These are phyloP conservation scores for Phytophthora macrochlamydospora DNA, from an alignment of 352 stramenopile species.

Conservation along the genomic window DNA sequence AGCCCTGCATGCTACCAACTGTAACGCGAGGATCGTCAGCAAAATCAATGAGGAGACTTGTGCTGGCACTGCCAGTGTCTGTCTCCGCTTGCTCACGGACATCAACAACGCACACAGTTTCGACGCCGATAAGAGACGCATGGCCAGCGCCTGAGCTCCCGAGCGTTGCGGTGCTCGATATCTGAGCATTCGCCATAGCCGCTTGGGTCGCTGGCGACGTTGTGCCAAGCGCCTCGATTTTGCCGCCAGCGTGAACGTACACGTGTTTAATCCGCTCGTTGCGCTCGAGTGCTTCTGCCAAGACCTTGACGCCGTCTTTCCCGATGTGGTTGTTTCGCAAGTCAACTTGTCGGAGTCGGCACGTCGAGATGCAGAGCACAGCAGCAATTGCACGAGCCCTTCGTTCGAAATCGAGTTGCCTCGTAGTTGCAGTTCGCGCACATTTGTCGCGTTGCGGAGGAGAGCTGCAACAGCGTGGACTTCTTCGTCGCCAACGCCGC, in stretches of 20 bases:
- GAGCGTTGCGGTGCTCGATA: slow-evolving; percentile 40
- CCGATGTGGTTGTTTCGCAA: slow-evolving; percentile 92
- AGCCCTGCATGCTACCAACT: background rate
- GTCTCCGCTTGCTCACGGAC: slow-evolving; percentile 82
- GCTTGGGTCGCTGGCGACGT: slow-evolving; percentile 39
- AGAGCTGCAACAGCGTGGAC: slow-evolving; percentile 94
- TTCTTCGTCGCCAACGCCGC: slow-evolving; percentile 94
- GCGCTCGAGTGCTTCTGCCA: slow-evolving; percentile 94
- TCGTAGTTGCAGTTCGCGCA: slow-evolving; percentile 94
- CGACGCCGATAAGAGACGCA: slow-evolving; percentile 81
- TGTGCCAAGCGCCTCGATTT: slow-evolving; percentile 94
- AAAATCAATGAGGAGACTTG: slow-evolving; percentile 30
- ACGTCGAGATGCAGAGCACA: slow-evolving; percentile 82
- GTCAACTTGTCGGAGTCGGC: slow-evolving; percentile 88
- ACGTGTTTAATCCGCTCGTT: slow-evolving; percentile 94
- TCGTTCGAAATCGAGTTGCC: slow-evolving; percentile 92
- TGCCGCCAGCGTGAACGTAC: slow-evolving; percentile 95
- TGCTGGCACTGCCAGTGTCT: slow-evolving; percentile 26
- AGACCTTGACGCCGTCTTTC: slow-evolving; percentile 91
- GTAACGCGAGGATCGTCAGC: slow-evolving; percentile 28
- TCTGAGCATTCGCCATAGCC: slow-evolving; percentile 54
- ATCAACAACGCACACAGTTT: slow-evolving; percentile 95
- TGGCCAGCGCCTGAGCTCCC: slow-evolving; percentile 18
- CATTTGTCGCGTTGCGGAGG: slow-evolving; percentile 86
- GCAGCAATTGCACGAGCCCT: slow-evolving; percentile 92